phyloP scores from a whole-genome alignment of 768 basidiomycete genomes.

The Pisolithus sp. region DNA sequence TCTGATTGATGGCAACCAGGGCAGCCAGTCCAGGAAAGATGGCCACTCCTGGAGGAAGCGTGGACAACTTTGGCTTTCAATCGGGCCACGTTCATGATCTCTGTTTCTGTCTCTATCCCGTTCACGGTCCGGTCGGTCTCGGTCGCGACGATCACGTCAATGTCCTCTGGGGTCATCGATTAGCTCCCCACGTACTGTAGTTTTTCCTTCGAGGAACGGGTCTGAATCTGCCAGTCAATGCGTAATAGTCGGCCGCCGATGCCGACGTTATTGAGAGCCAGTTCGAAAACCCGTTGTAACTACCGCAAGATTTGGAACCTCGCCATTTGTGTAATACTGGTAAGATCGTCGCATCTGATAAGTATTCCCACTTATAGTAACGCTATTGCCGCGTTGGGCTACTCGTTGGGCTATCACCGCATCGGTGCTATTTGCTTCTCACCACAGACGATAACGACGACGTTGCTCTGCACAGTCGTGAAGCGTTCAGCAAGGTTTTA shows the following conservation, averaged over 20 bases:
- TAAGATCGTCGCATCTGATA: too few species aligned
- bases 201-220: slow-evolving; percentile 86
- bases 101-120: slow-evolving; percentile 44
- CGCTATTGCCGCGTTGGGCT: too few species aligned
- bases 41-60: slow-evolving; percentile 71
- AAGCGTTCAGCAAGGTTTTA: too few species aligned
- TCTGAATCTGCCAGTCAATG: slow-evolving; percentile 93
- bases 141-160: slow-evolving; percentile 40
- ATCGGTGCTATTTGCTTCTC: too few species aligned
- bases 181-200: slow-evolving; percentile 78
- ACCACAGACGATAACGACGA: neutral
- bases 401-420: too few species aligned
- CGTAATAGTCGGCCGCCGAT: slow-evolving; percentile 89
- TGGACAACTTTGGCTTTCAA: slow-evolving; percentile 38
- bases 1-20: slow-evolving; percentile 80
- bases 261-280: slow-evolving; percentile 86
- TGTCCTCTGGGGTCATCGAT: slow-evolving; percentile 43
- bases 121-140: slow-evolving; percentile 36
- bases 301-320: too few species aligned
- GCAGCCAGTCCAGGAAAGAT: slow-evolving; percentile 64
- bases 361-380: too few species aligned
- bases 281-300: too few species aligned
- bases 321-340: too few species aligned
- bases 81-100: slow-evolving; percentile 47
- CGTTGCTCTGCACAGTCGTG: neutral